phyloP scores from a whole-genome alignment of 805 yeast species.

The Hanseniaspora guilliermondii region DNA sequence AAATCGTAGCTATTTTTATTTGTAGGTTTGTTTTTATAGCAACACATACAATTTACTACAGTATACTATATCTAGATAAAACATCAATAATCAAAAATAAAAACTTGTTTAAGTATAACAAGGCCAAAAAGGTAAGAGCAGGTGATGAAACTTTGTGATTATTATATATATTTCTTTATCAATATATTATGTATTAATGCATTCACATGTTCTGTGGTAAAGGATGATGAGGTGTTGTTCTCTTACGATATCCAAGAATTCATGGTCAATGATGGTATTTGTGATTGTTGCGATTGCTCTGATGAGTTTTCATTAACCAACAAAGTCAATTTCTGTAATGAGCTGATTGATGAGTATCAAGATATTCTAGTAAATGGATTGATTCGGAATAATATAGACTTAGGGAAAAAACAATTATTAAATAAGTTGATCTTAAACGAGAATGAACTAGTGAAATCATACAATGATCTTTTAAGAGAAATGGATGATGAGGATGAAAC shows the following conservation, averaged over 20 bases:
- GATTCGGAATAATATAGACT: background rate
- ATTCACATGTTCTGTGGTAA: background rate
- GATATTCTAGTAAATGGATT: conserved; percentile 25
- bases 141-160: too few relatives aligned
- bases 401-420: background rate
- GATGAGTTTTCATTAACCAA: conserved; percentile 43
- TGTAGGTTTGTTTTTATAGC: too few relatives aligned
- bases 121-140: too few relatives aligned
- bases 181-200: background rate
- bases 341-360: conserved; percentile 40
- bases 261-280: conserved; percentile 76
- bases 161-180: too few relatives aligned
- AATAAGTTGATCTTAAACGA: background rate
- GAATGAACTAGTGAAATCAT: conserved; percentile 13
- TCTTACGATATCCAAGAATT: conserved; percentile 48
- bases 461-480: conserved; percentile 26
- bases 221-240: background rate
- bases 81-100: too few relatives aligned
- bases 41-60: too few relatives aligned
- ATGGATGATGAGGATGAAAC: conserved; percentile 16
- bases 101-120: too few relatives aligned
- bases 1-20: too few relatives aligned
- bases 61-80: too few relatives aligned
- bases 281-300: conserved; percentile 96
- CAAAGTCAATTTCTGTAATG: conserved; percentile 39